These are phyloP conservation scores for Chlorophyllum brunneum DNA, from an alignment of 768 basidiomycete genomes.

Conservation along the genomic window DNA sequence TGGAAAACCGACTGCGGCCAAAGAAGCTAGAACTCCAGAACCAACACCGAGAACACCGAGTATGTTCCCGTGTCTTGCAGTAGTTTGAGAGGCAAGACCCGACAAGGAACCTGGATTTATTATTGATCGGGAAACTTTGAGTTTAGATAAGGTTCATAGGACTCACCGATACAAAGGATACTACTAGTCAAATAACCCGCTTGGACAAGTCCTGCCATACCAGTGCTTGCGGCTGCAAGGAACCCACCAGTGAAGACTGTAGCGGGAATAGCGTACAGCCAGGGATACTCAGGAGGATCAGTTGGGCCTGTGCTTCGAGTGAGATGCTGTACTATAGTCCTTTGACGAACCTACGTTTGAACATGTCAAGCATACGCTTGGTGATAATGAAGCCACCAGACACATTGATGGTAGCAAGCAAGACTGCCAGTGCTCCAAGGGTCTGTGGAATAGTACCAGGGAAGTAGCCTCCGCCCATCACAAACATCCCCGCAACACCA, in stretches of 20 bases:
- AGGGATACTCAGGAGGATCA: slow-evolving; percentile 87
- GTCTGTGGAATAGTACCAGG: slow-evolving; percentile 79
- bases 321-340: background rate
- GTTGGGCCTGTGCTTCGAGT: slow-evolving; percentile 48
- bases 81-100: slow-evolving; percentile 73
- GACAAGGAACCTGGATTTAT: slow-evolving; percentile 61
- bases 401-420: slow-evolving; percentile 85
- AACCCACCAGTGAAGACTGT: slow-evolving; percentile 82
- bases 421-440: slow-evolving; percentile 79
- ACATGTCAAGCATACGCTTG: slow-evolving; percentile 92
- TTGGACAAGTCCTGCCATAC: slow-evolving; percentile 83
- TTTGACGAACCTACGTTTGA: slow-evolving; percentile 61
- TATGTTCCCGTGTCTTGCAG: slow-evolving; percentile 83
- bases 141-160: background rate
- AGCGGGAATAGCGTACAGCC: slow-evolving; percentile 78
- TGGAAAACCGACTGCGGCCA: slow-evolving; percentile 81
- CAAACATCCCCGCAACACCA: slow-evolving; percentile 80
- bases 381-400: slow-evolving; percentile 87
- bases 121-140: slow-evolving; percentile 1
- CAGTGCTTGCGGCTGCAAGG: slow-evolving; percentile 76
- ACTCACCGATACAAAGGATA: slow-evolving; percentile 75
- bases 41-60: slow-evolving; percentile 85
- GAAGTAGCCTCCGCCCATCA: slow-evolving; percentile 86
- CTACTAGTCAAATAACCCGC: slow-evolving; percentile 85
- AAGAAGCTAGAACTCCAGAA: slow-evolving; percentile 75